Evolutionary conservation across 257 asterid species (phyloP), one percentile per base, ranked within the genome.

Genomic region (Solanum etuberosum): DNA sequence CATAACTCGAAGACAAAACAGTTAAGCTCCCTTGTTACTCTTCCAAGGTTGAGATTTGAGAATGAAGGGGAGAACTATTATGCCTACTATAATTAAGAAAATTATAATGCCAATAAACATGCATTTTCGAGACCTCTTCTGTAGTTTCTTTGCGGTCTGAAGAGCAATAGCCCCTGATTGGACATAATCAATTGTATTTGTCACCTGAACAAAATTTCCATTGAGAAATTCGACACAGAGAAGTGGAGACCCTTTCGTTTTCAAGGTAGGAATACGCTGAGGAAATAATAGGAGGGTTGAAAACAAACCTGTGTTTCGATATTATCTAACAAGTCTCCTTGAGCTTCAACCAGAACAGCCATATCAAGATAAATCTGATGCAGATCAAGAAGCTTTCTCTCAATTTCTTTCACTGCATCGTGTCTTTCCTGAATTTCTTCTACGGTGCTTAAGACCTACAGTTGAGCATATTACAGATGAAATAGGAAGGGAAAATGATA

Each of bases 361-460:
- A 96, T 90, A 48, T 93, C 99, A n/a, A 96, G 94, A 90, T 93
- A 95, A 16, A 95, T 95, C 95, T 95, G 98, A 77, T 96, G 97
- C 85, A 94, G 91, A 70, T 94, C 98, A 7, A 96, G 96, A 86
- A 96, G 98, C 83, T 94, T 96, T 88, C 91, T 93, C 94, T 96
- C 98, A 46, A 96, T 94, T 90, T 96, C 98, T 89, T 90, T 94
- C 16, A 96, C 96, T 15, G 98, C 91, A 84, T 94, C 98, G 68
- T 94, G 98, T 91, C 98, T 94, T 92, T 96, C 98, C 83, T 96
- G 98, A 92, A 96, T 94, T 86, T 96, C 98, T 92, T 94, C 98
- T 80, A 96, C 74, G 31, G 96, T 93, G 89, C 90, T 92, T 54
- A 93, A 73, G 83, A 96, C 93, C 98, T 95, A 83, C 61, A 88